phyloP scores from a whole-genome alignment of 106 monocot species.

The Platanthera guangdongensis region DNA sequence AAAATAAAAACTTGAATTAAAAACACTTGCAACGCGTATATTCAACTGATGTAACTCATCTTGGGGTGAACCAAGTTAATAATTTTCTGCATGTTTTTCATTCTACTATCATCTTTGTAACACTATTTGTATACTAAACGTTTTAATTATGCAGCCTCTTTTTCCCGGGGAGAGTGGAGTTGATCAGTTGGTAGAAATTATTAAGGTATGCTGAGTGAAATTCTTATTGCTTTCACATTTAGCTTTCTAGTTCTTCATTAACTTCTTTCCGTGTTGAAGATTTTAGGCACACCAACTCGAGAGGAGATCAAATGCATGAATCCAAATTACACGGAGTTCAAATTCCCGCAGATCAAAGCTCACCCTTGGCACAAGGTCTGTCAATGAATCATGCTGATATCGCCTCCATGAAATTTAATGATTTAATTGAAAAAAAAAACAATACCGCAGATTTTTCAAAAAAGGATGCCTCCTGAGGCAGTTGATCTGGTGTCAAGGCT shows the following conservation, averaged over 20 bases:
- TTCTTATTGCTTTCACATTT: neutral
- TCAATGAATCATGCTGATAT: neutral
- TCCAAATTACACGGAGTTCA: slow-evolving; percentile 39
- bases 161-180: slow-evolving; percentile 31
- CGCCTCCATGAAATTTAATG: neutral
- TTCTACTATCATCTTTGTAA: too few species aligned
- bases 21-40: too few species aligned
- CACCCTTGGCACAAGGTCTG: slow-evolving; percentile 39
- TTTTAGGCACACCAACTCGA: slow-evolving; percentile 35
- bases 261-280: slow-evolving; percentile 10
- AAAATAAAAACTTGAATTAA: too few species aligned
- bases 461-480: slow-evolving; percentile 59
- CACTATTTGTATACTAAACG: slow-evolving; percentile 2
- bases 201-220: slow-evolving; percentile 9
- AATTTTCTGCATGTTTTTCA: too few species aligned
- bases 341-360: slow-evolving; percentile 38
- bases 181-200: slow-evolving; percentile 30
- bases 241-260: neutral
- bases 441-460: slow-evolving; percentile 44
- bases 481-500: slow-evolving; percentile 65
- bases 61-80: too few species aligned
- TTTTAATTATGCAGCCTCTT: slow-evolving; percentile 17
- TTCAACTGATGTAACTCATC: too few species aligned
- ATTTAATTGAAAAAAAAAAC: neutral
- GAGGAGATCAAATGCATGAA: slow-evolving; percentile 46